Evolutionary conservation across 2,329 filamentous ascomycete species (phyloP), one percentile per base, ranked within the genome.

Genomic region (Scleromitrula shiraiana): DNA sequence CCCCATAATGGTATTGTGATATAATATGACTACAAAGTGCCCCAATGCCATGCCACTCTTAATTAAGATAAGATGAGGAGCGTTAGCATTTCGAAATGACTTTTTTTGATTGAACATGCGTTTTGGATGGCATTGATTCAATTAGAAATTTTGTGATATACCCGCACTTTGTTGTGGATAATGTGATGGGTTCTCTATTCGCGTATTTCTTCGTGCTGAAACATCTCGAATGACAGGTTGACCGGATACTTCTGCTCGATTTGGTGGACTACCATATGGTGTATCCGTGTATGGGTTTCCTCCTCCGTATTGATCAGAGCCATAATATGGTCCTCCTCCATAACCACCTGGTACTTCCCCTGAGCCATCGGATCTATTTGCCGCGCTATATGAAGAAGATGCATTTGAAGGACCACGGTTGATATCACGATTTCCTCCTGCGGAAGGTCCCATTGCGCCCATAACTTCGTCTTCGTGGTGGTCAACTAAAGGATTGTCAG

Each of bases 71-170:
- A n/a, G n/a, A n/a, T n/a, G n/a, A n/a, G n/a, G n/a, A n/a, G n/a
- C n/a, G n/a, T n/a, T n/a, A n/a, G n/a, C n/a, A n/a, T 39, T 33
- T 45, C 45, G 37, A 46, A 49, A 37, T 49, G 46, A 56, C 42
- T 53, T 55, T 56, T 53, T 41, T 48, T 32, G 53, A 41, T 32
- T 27, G 15, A 26, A 43, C 29, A 30, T 19, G 41, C 33, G 29
- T 43, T n/a, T n/a, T n/a, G n/a, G n/a, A n/a, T n/a, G n/a, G 41
- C 30, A 17, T 43, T 24, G 41, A 43, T 41, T 29, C 24, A 42
- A 50, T 58, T 78, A 97, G 62, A 98, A 98, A 68, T 98, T 98
- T 69, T 97, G 93, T 26, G 93, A 87, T 61, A 98, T 96, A 50
- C 93, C 93, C 32, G 88, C 88, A 60, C 87, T 95, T 71, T 95